These are phyloP conservation scores for Incumbomyces delicatus DNA, from an alignment of 2,329 filamentous ascomycete species.

Conservation along the genomic window DNA sequence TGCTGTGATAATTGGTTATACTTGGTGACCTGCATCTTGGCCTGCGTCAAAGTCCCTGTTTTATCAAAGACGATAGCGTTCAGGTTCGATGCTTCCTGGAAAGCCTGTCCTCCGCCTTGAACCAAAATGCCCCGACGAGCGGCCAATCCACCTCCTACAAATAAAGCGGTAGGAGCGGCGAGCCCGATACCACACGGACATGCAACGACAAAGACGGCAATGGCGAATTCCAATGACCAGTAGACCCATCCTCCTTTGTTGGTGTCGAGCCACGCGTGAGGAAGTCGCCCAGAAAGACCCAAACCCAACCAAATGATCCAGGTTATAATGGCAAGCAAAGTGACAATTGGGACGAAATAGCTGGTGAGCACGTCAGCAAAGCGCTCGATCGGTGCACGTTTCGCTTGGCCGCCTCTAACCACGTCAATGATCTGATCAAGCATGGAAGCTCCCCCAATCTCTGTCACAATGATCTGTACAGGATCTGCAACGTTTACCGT, in stretches of 20 bases:
- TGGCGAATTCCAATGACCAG: constrained; percentile 55
- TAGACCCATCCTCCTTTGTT: constrained; percentile 41
- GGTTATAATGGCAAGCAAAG: constrained; percentile 37
- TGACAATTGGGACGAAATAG: constrained; percentile 41
- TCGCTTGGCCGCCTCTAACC: constrained; percentile 40
- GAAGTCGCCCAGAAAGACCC: constrained; percentile 33
- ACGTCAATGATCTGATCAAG: constrained; percentile 41
- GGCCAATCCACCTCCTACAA: constrained; percentile 70
- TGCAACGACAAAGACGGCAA: constrained; percentile 77
- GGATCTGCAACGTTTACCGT: constrained; percentile 40
- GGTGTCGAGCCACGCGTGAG: constrained; percentile 42
- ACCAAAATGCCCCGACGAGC: constrained; percentile 71
- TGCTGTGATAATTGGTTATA: constrained; percentile 13
- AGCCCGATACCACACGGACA: constrained; percentile 77
- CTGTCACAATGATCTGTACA: constrained; percentile 33
- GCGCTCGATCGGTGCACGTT: constrained; percentile 39
- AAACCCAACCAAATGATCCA: constrained; percentile 39
- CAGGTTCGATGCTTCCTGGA: constrained; percentile 70
- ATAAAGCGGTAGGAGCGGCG: constrained; percentile 72
- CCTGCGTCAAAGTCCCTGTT: constrained; percentile 70
- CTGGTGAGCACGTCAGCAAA: constrained; percentile 39
- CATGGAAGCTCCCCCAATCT: constrained; percentile 39
- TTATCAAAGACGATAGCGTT: constrained; percentile 82
- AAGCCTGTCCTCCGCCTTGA: constrained; percentile 75
- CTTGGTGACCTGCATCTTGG: constrained; percentile 44